Evolutionary conservation across 192 early-diverging fungal genomes (phyloP), one percentile per base, ranked within the genome.

Genomic region (Rhizophagus prolifer): DNA sequence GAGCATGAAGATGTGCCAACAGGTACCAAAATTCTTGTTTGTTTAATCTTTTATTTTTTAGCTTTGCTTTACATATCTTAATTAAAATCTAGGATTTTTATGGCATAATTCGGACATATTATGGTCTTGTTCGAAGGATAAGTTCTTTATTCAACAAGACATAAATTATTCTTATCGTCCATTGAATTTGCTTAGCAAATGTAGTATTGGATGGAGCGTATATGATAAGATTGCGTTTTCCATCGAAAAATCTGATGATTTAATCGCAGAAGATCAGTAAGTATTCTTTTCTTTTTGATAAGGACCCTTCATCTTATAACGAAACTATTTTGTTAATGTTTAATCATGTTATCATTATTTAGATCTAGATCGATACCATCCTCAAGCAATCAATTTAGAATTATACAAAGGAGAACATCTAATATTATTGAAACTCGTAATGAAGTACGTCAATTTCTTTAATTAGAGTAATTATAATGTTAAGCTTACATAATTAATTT

Each of bases 71-170:
- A 41, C 19, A n/a, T 68, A 9, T 44, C 8, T 68, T 34, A 9
- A 41, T 44, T 44, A 41, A 31, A 65, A 44, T 12, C 4, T 77
- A 91, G 90, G 91, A 12, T 85, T 95, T 58, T 79, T 89, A 25
- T 95, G 93, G 92, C 77, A 72, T 10, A 86, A 90, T 68, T 50
- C 84, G 19, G 83, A 89, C 69, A 85, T 83, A 1, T 36, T 95
- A 1, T 93, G 88, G 82, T 87, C 92, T 0, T 88, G 88, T n/a
- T 91, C 92, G 2, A 95, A 94, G 66, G 94, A 95, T 78, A 85
- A 89, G n/a, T 86, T 75, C 21, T 93, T 95, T 79, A 83, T 89
- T 6, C 88, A 88, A 34, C 88, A 89, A 46, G 80, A 88, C 54
- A 83, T 92, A 9, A 58, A 79, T 19, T 82, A 69, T n/a, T 78